Evolutionary conservation across 768 basidiomycete genomes (phyloP), one percentile per base, ranked within the genome.

Genomic region (Phanerochaete carnosa): DNA sequence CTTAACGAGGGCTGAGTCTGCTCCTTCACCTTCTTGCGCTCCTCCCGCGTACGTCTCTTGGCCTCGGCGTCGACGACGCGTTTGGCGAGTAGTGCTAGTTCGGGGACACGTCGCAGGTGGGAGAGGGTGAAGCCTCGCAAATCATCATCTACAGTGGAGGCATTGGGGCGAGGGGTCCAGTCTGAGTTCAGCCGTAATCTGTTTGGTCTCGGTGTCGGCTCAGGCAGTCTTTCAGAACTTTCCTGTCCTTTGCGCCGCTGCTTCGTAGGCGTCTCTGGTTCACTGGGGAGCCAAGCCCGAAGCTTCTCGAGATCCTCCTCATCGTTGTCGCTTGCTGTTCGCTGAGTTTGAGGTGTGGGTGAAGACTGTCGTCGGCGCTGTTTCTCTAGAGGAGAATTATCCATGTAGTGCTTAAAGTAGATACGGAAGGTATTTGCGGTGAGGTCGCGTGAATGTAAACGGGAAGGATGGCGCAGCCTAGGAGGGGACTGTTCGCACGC

Each of bases 391-490:
- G 39, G 74, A 0, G 78, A 79, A 65, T 86, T 77, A 65, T 89
- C 84, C 87, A 93, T 88, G 71, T 85, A 92, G 64, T 92, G 87
- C 64, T 89, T 90, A 61, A 93, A 64, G 65, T 93, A 91, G 39
- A 90, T 80, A 12, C 87, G 80, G 69, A 93, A 90, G 0, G 85
- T 88, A 61, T 87, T 87, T 2, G 77, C 80, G 1, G 84, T 92
- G 28, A 93, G 82, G 58, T 92, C 88, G 22, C 78, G 77, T 0
- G 84, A 81, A 58, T 81, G 87, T 28, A 92, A 74, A 43, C 87
- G 80, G 0, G 86, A 85, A 1, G 90, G 91, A 70, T 92, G 90
- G 47, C 89, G 87, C 47, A 92, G 75, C 67, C 82, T 85, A 4
- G 77, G 68, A 22, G 74, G 76, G 3, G 65, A 72, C 72, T 75